These are phyloP conservation scores for Oxyria digyna DNA, from an alignment of 148 eudicot genomes.

Conservation along the genomic window DNA sequence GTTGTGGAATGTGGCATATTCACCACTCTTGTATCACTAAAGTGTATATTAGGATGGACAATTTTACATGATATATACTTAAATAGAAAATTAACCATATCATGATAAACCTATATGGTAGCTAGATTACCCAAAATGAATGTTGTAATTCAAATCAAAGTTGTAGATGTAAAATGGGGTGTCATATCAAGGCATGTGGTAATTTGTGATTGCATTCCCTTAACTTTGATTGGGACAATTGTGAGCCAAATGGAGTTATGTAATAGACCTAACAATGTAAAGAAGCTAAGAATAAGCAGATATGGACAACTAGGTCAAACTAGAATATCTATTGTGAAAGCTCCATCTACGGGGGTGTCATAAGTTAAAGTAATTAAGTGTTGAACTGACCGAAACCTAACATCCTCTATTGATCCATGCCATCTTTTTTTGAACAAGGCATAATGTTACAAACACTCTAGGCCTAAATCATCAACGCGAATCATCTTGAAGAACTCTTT, in stretches of 20 bases:
- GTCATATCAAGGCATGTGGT: neutral
- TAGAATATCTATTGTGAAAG: neutral
- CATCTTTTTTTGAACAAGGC: too few species aligned
- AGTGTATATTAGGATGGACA: neutral
- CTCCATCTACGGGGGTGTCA: neutral
- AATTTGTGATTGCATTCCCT: neutral
- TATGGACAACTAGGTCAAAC: neutral
- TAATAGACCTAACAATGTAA: constrained; percentile 3
- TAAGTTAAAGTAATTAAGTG: neutral
- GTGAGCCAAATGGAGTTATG: neutral
- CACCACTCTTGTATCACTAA: neutral
- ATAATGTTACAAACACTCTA: too few species aligned
- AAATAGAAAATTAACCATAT: neutral
- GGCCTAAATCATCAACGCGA: too few species aligned
- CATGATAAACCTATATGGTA: neutral
- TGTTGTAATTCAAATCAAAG: neutral
- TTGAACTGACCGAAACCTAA: neutral
- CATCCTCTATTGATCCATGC: neutral
- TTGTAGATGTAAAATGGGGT: neutral
- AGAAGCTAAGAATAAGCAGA: neutral
- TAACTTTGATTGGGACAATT: neutral
- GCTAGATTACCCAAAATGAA: neutral
- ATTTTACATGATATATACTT: neutral
- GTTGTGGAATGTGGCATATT: too few species aligned
- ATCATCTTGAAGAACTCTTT: too few species aligned